Percentiles rank a stretch among this genome's conserved stretches.
Conservation (phyloP, 2,329 filamentous ascomycete genomes). For the Ophiostoma triangulosporum region DNA sequence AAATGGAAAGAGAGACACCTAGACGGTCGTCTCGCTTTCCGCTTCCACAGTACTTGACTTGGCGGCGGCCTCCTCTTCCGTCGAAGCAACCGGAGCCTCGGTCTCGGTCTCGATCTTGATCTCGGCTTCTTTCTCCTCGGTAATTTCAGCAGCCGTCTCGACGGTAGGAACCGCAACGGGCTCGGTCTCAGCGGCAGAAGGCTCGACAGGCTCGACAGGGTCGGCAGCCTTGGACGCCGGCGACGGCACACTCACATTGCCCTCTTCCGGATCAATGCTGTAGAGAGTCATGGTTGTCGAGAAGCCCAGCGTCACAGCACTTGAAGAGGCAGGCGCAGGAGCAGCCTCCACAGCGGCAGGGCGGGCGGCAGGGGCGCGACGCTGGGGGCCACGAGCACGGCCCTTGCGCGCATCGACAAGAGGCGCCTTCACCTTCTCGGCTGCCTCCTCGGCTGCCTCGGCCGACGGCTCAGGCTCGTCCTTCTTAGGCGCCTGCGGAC, state of each 20-base stretch:
- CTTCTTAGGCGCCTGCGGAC: conserved; percentile 66
- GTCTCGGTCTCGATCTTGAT: neutral
- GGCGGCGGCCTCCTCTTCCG: neutral
- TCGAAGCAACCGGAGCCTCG: neutral
- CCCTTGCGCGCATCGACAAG: conserved; percentile 81
- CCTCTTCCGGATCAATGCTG: conserved; percentile 38
- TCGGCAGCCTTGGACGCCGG: neutral
- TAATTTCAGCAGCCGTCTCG: neutral
- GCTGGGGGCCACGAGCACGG: conserved; percentile 72
- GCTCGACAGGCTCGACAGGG: neutral
- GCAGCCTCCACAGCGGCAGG: conserved; percentile 18
- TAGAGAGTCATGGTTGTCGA: conserved; percentile 35
- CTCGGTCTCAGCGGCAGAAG: neutral
- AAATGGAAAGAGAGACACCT: neutral
- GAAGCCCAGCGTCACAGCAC: conserved; percentile 26
- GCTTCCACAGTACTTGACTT: neutral
- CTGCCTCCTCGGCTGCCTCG: conserved; percentile 35
- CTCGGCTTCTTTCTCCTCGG: neutral
- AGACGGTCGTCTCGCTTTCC: neutral
- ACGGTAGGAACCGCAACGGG: neutral
- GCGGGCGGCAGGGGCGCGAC: conserved; percentile 27
- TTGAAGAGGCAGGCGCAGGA: conserved; percentile 20
- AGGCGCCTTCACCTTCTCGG: conserved; percentile 60
- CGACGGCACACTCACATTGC: conserved; percentile 25
- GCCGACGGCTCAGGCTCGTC: conserved; percentile 46